Evolutionary conservation across 1,284 basidiomycete species (phyloP).

Genomic region (Marasmius fiardii): DNA sequence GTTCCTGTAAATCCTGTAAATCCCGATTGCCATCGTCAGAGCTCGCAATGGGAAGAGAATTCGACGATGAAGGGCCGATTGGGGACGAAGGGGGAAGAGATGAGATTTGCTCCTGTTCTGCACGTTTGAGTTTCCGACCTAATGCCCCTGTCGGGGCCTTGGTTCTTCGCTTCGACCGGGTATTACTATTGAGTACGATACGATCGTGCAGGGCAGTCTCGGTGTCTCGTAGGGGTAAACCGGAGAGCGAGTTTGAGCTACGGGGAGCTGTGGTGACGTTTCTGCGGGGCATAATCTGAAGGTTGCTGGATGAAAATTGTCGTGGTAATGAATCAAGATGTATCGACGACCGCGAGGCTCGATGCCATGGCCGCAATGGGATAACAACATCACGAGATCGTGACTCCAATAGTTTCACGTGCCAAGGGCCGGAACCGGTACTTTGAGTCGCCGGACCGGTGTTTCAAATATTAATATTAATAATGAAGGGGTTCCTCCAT

Average conservation of each 20-base stretch:
- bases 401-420: too few species aligned
- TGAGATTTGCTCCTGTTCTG: constrained; percentile 7
- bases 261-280: not conserved
- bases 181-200: not conserved
- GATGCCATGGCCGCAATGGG: too few species aligned
- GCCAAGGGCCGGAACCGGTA: too few species aligned
- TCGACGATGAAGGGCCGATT: constrained; percentile 15
- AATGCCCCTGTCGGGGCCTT: constrained; percentile 6
- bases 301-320: not conserved
- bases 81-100: constrained; percentile 26
- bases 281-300: not conserved
- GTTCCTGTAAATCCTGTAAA: not conserved
- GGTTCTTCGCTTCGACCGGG: constrained; percentile 6
- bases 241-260: not conserved
- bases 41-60: constrained; percentile 8
- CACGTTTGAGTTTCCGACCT: not conserved
- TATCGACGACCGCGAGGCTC: not conserved
- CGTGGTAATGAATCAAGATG: not conserved
- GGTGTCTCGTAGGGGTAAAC: constrained; percentile 3
- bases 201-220: not conserved
- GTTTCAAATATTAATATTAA: too few species aligned
- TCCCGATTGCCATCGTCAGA: not conserved
- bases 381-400: not conserved
- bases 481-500: too few species aligned
- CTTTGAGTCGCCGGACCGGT: too few species aligned